Evolutionary conservation across 2,329 filamentous ascomycete genomes (phyloP), one percentile per base, ranked within the genome.

Genomic region (Juglanconis juglandina): DNA sequence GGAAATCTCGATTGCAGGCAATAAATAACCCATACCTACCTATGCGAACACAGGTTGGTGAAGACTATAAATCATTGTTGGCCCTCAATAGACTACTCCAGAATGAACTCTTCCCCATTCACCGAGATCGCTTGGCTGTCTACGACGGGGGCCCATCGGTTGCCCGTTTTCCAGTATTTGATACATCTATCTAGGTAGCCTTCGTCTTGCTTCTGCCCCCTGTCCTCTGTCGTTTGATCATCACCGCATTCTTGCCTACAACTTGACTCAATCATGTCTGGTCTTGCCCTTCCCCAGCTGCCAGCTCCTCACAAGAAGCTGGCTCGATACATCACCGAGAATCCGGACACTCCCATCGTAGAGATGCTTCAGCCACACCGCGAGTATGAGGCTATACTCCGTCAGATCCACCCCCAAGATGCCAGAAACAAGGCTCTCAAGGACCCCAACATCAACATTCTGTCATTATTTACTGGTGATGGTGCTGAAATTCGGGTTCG

Each of bases 321-420:
- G 68, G 75, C 73, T 44, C 75, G 70, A 59, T 83, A 90, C 71
- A 78, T 91, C 60, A 75, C 79, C 11, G 74, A 79, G 59, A 77
- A 87, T 63, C 76, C 80, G 5, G 73, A 82, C 33, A 81, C 75
- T 57, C 74, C 84, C 1, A 76, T 91, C 64, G 64, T 70, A 5
- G 78, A 88, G 39, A 76, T 92, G 56, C 72, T 91, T 59, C 75
- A 81, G 54, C 89, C 89, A 0, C 92, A 86, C 73, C 85, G 87
- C 69, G 73, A 82, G 57, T 91, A 87, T 66, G 89, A 92, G 71
- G 79, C 83, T 51, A 79, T 83, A 62, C 76, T 92, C 55, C 85
- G 89, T 49, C 81, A 87, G 64, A 68, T 88, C 17, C 92, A 87
- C 67, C 88, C 89, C 42, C 89, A 91, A 68, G 80, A 89, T 53